Evolutionary conservation across 1,284 basidiomycete species (phyloP).

Genomic region (Tylopilus sp.): DNA sequence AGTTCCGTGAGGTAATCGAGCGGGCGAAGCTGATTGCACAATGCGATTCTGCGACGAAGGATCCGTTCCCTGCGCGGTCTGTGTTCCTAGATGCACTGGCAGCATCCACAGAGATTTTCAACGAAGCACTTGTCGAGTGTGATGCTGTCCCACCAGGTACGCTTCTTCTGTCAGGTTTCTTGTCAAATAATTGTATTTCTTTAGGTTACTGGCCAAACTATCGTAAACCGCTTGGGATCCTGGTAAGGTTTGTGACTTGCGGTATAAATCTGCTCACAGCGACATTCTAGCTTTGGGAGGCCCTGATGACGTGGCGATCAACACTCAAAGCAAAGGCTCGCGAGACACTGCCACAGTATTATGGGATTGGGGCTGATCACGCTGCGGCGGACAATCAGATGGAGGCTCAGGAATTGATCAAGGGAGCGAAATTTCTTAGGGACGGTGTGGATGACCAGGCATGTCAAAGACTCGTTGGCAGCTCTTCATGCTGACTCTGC

Average conservation of each 20-base stretch:
- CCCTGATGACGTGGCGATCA: background rate
- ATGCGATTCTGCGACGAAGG: background rate
- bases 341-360: background rate
- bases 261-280: no score
- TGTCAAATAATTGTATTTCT: background rate
- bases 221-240: background rate
- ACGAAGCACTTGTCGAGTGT: background rate
- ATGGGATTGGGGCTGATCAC: background rate
- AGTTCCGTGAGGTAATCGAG: conserved; percentile 1
- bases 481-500: background rate
- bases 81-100: background rate
- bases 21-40: background rate
- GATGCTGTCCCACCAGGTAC: background rate
- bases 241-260: background rate
- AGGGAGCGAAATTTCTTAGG: background rate
- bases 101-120: background rate
- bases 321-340: background rate
- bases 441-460: background rate
- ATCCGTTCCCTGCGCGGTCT: background rate
- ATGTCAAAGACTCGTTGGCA: background rate
- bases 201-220: conserved; percentile 8
- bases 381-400: background rate
- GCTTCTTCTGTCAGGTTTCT: background rate
- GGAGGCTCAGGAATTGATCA: background rate
- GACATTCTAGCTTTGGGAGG: background rate